Conservation (phyloP, 1,139 yeast genomes). For the Pichia sp. region DNA sequence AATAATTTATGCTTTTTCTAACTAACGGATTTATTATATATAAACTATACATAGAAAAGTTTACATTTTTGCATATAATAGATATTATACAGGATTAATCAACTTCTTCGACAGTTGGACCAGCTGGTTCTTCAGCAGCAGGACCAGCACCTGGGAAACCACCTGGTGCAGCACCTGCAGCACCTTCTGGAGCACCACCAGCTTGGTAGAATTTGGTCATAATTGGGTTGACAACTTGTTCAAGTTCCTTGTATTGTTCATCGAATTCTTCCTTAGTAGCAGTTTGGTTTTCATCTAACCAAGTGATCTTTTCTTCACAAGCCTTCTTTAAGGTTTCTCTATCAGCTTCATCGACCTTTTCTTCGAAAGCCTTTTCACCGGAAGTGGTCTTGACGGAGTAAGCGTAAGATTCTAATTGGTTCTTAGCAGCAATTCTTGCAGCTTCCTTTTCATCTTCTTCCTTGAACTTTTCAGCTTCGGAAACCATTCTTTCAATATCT, state of each 20-base stretch:
- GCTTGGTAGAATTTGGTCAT: constrained; percentile 53
- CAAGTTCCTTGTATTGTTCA: constrained; percentile 58
- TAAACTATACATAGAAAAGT: too few relatives aligned
- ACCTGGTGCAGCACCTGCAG: constrained; percentile 33
- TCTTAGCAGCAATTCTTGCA: constrained; percentile 97
- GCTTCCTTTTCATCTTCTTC: constrained; percentile 97
- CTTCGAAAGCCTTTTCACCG: constrained; percentile 50
- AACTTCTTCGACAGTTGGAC: constrained; percentile 69
- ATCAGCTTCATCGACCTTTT: constrained; percentile 34
- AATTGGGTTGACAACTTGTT: constrained; percentile 54
- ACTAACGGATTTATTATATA: too few relatives aligned
- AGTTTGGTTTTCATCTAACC: constrained; percentile 41
- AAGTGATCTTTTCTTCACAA: constrained; percentile 33
- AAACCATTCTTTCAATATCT: constrained; percentile 96
- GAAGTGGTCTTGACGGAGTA: constrained; percentile 91
- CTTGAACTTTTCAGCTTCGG: constrained; percentile 97
- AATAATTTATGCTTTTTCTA: too few relatives aligned
- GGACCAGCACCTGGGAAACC: constrained; percentile 32
- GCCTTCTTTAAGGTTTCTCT: constrained; percentile 34
- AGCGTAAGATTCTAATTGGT: constrained; percentile 96
- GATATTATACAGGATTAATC: constrained; percentile 29
- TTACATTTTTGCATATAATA: too few relatives aligned
- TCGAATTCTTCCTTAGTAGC: constrained; percentile 45
- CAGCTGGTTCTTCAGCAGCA: constrained; percentile 29
- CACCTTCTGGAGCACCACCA: constrained; percentile 42